Evolutionary conservation across 139 green algal species (phyloP), one percentile per base, ranked within the genome.

Genomic region (Coccomyxa sp.): DNA sequence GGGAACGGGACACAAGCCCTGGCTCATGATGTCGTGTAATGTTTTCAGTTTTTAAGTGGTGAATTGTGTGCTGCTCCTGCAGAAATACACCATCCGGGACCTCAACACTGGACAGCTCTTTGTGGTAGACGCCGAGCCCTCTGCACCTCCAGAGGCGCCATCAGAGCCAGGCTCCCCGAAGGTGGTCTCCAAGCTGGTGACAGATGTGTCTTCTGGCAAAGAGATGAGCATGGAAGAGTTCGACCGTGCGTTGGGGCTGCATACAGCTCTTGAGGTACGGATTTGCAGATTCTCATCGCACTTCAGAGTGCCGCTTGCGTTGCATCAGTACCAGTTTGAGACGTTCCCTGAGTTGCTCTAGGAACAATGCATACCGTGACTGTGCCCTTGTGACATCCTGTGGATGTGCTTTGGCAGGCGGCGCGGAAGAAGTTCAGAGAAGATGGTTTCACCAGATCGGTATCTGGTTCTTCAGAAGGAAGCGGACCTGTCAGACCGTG

Each of bases 221-320:
- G 63, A 82, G 63, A 67, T 90, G 67, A 87, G 79, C 38, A 32
- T 90, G 79, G 79, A 85, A 18, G 83, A 92, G 77, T 92, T 92
- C 86, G 87, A 92, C 31, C 76, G 77, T 9, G 67, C 82, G 0
- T 71, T 92, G 67, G 89, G 85, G 11, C 71, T 84, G 23, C 60
- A 80, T 58, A 31, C 67, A 31, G 67, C 71, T 12, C 30, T 67
- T 10, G 30, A 25, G 77, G 77, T 76, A 76, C n/a, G 74, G 23
- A 66, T 12, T 16, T 14, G 57, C 30, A 27, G 21, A 31, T 76
- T 67, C 21, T 45, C 13, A 7, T 67, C 82, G 76, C 83, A 88
- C 63, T 51, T 51, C 7, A 7, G 7, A 51, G 38, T 51, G 38
- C 38, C 38, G 38, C 38, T 51, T 51, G 7, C 7, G 38, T 51